Evolutionary conservation across 2,329 filamentous ascomycete genomes (phyloP).

Genomic region (Alternaria longipes): DNA sequence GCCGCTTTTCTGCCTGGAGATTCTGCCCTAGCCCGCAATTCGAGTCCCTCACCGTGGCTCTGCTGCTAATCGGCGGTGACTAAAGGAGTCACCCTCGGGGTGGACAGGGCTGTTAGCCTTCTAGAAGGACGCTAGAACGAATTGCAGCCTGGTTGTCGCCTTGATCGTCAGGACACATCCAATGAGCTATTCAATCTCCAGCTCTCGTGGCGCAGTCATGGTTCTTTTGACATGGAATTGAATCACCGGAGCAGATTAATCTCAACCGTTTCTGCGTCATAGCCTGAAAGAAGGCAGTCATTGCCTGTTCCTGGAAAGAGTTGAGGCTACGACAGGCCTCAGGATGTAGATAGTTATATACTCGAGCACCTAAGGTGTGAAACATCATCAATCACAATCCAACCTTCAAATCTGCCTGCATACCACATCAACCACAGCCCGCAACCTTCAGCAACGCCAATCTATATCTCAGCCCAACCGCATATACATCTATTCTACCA

Average conservation of each 20-base stretch:
- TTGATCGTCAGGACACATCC: conserved; percentile 35
- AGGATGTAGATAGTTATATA: conserved; percentile 31
- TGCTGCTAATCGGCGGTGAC: conserved; percentile 36
- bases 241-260: conserved; percentile 27
- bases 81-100: conserved; percentile 40
- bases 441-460: conserved; percentile 24
- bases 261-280: conserved; percentile 36
- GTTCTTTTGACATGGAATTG: conserved; percentile 23
- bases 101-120: conserved; percentile 27
- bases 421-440: conserved; percentile 18
- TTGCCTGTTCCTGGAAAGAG: conserved; percentile 35
- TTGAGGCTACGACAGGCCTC: conserved; percentile 38
- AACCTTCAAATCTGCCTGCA: conserved; percentile 21
- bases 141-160: conserved; percentile 40
- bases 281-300: conserved; percentile 44
- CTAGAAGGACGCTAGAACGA: conserved; percentile 38
- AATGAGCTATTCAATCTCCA: conserved; percentile 27
- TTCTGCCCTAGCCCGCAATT: conserved; percentile 34
- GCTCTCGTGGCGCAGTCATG: conserved; percentile 38
- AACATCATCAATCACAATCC: conserved; percentile 21
- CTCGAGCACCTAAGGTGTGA: conserved; percentile 11
- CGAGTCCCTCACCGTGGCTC: conserved; percentile 36
- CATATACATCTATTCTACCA: conserved; percentile 14
- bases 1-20: conserved; percentile 38
- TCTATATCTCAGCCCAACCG: conserved; percentile 6